These are phyloP conservation scores for Ceratobasidium sp. DNA, from an alignment of 1,284 basidiomycete genomes.

Conservation along the genomic window DNA sequence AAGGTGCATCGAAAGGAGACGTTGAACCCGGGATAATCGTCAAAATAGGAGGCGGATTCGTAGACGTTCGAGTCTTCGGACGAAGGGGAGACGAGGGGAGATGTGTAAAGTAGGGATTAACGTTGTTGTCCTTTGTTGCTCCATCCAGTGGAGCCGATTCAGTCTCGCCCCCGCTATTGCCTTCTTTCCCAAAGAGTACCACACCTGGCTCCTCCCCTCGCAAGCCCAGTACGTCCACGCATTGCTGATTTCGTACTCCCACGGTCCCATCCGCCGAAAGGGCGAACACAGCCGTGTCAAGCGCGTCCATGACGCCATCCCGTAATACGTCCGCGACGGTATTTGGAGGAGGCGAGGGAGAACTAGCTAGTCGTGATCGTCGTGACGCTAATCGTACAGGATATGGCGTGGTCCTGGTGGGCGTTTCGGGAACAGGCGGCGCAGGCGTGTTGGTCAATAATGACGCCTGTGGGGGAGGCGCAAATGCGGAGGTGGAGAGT, in stretches of 20 bases:
- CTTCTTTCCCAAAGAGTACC: background rate
- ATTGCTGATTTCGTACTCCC: constrained; percentile 28
- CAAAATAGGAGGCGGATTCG: background rate
- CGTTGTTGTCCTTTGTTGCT: background rate
- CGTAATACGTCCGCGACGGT: constrained; percentile 8
- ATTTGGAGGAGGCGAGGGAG: constrained; percentile 15
- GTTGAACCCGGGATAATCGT: background rate
- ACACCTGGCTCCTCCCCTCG: constrained; percentile 8
- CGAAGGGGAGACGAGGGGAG: background rate
- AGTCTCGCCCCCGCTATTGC: background rate
- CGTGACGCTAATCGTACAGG: background rate
- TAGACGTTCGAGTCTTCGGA: background rate
- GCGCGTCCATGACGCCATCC: constrained; percentile 37
- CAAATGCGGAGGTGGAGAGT: background rate
- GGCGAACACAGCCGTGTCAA: constrained; percentile 21
- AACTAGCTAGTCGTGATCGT: background rate
- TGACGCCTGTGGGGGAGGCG: background rate
- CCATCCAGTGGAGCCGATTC: background rate
- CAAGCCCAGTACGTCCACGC: constrained; percentile 7
- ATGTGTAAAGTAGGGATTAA: constrained; percentile 21
- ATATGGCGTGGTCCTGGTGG: background rate
- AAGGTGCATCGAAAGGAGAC: background rate
- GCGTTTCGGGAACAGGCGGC: background rate
- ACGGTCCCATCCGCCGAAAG: constrained; percentile 25
- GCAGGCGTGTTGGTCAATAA: background rate